Base-by-base conservation (phyloP, 352 stramenopile species). In the Phytophthora cactorum region DNA sequence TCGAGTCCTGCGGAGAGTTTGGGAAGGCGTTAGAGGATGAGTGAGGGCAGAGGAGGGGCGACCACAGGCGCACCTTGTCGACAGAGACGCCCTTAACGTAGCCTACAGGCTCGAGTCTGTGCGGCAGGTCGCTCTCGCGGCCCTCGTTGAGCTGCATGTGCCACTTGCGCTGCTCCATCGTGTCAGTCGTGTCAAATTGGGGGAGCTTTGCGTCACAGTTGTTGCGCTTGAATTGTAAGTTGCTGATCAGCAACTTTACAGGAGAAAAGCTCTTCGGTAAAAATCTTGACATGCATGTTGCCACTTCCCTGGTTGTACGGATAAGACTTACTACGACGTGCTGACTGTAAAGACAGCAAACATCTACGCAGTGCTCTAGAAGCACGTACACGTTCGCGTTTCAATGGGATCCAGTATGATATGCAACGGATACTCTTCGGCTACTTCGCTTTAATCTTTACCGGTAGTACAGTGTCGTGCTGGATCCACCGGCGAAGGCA, bases 61-160 rank as follows among this genome's bases (percentile, higher is more conserved):
- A 2, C n/a, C 17, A 11, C 7, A 9, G 9, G 39, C 39, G 58
- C 39, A 91, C 86, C 78, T 89, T 92, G 28, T 85, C 74, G 44
- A 78, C 67, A 0, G 76, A 82, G 45, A 90, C 69, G 66, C 84
- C 82, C 28, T 79, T 82, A 52, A 72, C 79, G 63, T 78, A 95
- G 53, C 86, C 86, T 27, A 93, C 70, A 9, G 86, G 86, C 72
- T 92, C 86, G 25, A 92, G 72, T 44, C 69, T 72, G 41, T 72
- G 63, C 36, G 82, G 82, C 17, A 92, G 72, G 66, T 90, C 80
- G 72, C 74, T 88, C 70, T 95, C 86, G 70, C 84, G 84, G 25
- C 74, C 78, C 46, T 95, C 86, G 58, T 89, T 86, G 36, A 95
- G 81, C 53, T 91, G 82, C 47, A 94, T 46, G 60, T 85, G 81